Conservation (phyloP, 768 basidiomycete genomes). For the Pleurotus ostreatus region DNA sequence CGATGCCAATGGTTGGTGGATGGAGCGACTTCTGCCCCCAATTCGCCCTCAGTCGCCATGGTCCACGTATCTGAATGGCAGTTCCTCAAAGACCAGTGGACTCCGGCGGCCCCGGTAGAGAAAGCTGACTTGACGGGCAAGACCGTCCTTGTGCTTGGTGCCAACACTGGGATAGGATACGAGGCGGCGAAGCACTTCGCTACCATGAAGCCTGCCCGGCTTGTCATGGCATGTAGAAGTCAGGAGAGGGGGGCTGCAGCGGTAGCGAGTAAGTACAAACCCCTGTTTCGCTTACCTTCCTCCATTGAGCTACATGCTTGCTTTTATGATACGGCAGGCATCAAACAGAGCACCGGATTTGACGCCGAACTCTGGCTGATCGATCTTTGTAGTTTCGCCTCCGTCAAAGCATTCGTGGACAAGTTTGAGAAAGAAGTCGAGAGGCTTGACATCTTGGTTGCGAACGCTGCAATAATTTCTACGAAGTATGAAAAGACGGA, state of each 20-base stretch:
- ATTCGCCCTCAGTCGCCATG: not conserved
- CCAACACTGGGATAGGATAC: constrained; percentile 49
- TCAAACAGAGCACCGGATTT: constrained; percentile 29
- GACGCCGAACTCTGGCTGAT: constrained; percentile 33
- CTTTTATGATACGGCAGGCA: constrained; percentile 18
- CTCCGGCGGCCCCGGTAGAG: not conserved
- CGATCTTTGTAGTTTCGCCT: constrained; percentile 37
- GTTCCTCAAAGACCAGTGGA: not conserved
- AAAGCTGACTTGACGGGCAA: not conserved
- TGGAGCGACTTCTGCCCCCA: too few relatives aligned
- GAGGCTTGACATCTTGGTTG: constrained; percentile 39
- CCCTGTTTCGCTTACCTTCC: not conserved
- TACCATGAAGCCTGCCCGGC: constrained; percentile 32
- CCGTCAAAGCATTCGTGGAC: constrained; percentile 35
- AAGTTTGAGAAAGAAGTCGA: constrained; percentile 26
- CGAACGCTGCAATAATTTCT: constrained; percentile 32
- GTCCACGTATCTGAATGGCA: not conserved
- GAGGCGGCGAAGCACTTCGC: constrained; percentile 45
- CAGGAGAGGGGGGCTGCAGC: constrained; percentile 31
- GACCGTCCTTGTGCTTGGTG: constrained; percentile 12
- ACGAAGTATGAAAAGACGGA: constrained; percentile 20
- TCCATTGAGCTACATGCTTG: too few relatives aligned
- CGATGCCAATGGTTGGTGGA: too few relatives aligned
- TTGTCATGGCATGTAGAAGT: constrained; percentile 36
- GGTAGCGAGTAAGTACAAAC: constrained; percentile 24